phyloP scores from a whole-genome alignment of 306 rosid species.

The Glycine soja region DNA sequence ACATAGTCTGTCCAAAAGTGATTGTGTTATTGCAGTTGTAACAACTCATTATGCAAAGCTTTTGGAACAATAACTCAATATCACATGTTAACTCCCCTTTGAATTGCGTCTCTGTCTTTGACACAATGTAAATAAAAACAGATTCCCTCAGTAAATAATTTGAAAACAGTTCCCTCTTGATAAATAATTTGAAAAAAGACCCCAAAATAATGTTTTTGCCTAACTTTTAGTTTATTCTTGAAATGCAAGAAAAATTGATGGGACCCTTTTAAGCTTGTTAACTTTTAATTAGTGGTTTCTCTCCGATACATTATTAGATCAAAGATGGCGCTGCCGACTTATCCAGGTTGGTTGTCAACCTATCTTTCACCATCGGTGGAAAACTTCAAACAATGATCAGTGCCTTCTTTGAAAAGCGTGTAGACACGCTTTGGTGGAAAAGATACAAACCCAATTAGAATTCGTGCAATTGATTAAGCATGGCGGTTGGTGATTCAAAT shows the following conservation, averaged over 20 bases:
- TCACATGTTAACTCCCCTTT: too few species aligned
- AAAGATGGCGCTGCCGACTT: conserved; percentile 22
- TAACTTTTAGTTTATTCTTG: neutral
- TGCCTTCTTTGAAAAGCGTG: neutral
- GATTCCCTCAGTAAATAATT: too few species aligned
- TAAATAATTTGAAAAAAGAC: too few species aligned
- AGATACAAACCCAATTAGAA: neutral
- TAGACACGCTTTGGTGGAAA: neutral
- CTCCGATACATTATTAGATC: neutral
- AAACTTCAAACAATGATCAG: neutral
- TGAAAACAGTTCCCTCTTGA: too few species aligned
- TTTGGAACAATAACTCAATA: too few species aligned
- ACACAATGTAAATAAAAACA: too few species aligned
- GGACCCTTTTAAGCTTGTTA: neutral
- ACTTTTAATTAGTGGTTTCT: neutral
- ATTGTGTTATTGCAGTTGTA: too few species aligned
- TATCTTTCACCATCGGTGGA: conserved; percentile 11
- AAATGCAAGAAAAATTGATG: neutral
- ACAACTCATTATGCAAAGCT: too few species aligned
- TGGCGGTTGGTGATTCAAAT: neutral
- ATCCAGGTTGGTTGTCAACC: neutral
- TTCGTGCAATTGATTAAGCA: neutral
- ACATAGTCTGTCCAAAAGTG: too few species aligned
- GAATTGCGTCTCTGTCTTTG: too few species aligned
- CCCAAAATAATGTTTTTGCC: too few species aligned